phyloP scores from a whole-genome alignment of 371 early-diverging fungal species.

The Entomophthora muscae region DNA sequence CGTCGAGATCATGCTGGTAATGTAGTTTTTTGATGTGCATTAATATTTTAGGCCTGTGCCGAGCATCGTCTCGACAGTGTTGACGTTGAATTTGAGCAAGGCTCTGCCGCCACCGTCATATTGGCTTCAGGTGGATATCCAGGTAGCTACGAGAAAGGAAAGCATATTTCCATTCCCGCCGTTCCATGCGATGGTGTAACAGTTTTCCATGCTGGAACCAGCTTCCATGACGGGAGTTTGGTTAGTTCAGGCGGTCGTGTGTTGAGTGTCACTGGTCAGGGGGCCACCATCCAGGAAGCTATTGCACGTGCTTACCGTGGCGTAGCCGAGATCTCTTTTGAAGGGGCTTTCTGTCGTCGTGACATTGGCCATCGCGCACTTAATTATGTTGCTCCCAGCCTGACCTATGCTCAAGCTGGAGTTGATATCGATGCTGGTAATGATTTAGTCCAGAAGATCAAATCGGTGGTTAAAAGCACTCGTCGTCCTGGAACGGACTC shows the following conservation, averaged over 20 bases:
- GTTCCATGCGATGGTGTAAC: constrained; percentile 27
- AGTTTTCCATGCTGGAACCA: constrained; percentile 91
- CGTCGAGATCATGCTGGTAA: constrained; percentile 59
- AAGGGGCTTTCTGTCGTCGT: constrained; percentile 62
- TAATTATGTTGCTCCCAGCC: constrained; percentile 15
- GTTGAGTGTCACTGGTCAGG: constrained; percentile 73
- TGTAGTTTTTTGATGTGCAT: not conserved
- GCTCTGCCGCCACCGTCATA: constrained; percentile 79
- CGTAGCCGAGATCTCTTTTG: constrained; percentile 52
- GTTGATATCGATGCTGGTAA: constrained; percentile 93
- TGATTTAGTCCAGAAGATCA: constrained; percentile 83
- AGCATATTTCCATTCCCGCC: constrained; percentile 42
- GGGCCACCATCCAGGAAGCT: constrained; percentile 46
- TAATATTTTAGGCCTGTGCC: constrained; percentile 39
- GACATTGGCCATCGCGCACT: constrained; percentile 78
- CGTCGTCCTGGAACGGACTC: constrained; percentile 81
- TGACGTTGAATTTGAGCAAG: constrained; percentile 41
- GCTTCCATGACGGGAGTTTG: constrained; percentile 26
- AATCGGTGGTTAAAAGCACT: constrained; percentile 82
- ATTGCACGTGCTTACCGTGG: constrained; percentile 56
- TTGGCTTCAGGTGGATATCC: constrained; percentile 89
- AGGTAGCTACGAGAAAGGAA: constrained; percentile 63
- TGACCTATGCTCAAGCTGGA: constrained; percentile 88
- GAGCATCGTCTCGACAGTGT: constrained; percentile 86
- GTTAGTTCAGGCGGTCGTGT: constrained; percentile 93